Evolutionary conservation across 805 yeast species (phyloP).

Genomic region (Teunomyces panamensis): DNA sequence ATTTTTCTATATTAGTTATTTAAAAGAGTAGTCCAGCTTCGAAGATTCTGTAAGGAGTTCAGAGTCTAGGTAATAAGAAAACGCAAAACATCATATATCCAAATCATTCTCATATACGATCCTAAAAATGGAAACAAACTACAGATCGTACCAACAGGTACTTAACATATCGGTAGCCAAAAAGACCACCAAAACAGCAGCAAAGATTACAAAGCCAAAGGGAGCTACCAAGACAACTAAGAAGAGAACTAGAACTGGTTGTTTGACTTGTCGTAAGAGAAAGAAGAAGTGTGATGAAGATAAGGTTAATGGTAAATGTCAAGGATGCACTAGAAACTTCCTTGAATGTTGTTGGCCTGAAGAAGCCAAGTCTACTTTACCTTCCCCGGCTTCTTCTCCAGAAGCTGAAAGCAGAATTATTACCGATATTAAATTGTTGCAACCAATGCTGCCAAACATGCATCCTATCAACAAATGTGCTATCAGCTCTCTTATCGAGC

Average conservation of each 20-base stretch:
- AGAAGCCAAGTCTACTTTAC: neutral
- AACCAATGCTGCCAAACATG: slow-evolving; percentile 3
- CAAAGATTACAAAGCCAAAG: slow-evolving; percentile 12
- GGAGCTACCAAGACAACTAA: slow-evolving; percentile 8
- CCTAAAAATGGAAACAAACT: slow-evolving; percentile 6
- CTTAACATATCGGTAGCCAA: slow-evolving; percentile 10
- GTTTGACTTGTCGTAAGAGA: slow-evolving; percentile 60
- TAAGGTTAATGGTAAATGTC: slow-evolving; percentile 41
- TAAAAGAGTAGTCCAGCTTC: neutral
- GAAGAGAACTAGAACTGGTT: slow-evolving; percentile 48
- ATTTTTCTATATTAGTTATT: neutral
- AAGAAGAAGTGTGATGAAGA: slow-evolving; percentile 63
- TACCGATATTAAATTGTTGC: slow-evolving; percentile 5
- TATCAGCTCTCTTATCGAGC: slow-evolving; percentile 12
- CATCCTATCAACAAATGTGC: slow-evolving; percentile 8
- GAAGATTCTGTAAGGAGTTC: no score
- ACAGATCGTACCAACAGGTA: slow-evolving; percentile 15
- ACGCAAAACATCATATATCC: no score
- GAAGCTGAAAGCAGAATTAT: slow-evolving; percentile 2
- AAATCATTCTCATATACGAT: neutral
- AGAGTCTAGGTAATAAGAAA: no score
- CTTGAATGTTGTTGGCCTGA: slow-evolving; percentile 45
- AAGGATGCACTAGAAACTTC: slow-evolving; percentile 43
- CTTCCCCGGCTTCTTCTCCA: neutral
- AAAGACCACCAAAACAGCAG: slow-evolving; percentile 3